A percentile compares a stretch with the other conserved stretches of the same genome.
These are phyloP conservation scores for Nannizziopsis arthrosporioides DNA, from an alignment of 2,329 filamentous ascomycete species.

Conservation along the genomic window DNA sequence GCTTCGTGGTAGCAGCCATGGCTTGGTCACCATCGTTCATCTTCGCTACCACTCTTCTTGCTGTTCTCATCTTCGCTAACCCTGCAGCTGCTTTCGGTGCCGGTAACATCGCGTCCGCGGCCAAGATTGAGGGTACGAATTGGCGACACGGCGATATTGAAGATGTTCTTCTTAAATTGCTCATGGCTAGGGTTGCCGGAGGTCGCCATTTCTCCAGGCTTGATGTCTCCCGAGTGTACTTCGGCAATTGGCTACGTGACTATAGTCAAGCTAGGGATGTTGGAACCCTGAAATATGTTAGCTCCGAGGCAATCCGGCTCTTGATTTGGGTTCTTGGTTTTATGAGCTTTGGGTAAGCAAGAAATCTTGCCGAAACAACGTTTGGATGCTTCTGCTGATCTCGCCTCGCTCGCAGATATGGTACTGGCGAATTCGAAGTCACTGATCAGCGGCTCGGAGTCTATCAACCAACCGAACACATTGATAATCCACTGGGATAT, in stretches of 20 bases:
- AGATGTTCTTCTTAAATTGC: conserved; percentile 67
- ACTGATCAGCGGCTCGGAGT: conserved; percentile 66
- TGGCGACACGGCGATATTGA: conserved; percentile 90
- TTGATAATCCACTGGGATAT: conserved; percentile 71
- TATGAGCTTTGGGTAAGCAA: conserved; percentile 63
- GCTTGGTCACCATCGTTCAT: conserved; percentile 23
- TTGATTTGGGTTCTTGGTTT: conserved; percentile 82
- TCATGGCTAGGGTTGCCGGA: conserved; percentile 51
- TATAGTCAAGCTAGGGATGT: conserved; percentile 93
- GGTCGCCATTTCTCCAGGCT: conserved; percentile 82
- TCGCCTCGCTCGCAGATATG: conserved; percentile 29
- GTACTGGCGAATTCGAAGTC: conserved; percentile 74
- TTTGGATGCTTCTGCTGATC: background rate
- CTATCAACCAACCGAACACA: conserved; percentile 74
- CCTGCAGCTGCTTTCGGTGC: conserved; percentile 71
- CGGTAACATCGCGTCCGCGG: conserved; percentile 73
- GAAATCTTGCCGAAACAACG: background rate
- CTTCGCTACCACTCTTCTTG: conserved; percentile 32
- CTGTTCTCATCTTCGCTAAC: conserved; percentile 55
- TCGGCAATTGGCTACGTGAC: conserved; percentile 89
- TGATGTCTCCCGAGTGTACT: conserved; percentile 80
- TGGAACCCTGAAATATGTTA: conserved; percentile 81
- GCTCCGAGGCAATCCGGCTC: conserved; percentile 79
- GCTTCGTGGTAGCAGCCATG: conserved; percentile 10
- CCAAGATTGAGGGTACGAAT: conserved; percentile 72